phyloP scores from a whole-genome alignment of 257 asterid species.

The Przewalskia tangutica region DNA sequence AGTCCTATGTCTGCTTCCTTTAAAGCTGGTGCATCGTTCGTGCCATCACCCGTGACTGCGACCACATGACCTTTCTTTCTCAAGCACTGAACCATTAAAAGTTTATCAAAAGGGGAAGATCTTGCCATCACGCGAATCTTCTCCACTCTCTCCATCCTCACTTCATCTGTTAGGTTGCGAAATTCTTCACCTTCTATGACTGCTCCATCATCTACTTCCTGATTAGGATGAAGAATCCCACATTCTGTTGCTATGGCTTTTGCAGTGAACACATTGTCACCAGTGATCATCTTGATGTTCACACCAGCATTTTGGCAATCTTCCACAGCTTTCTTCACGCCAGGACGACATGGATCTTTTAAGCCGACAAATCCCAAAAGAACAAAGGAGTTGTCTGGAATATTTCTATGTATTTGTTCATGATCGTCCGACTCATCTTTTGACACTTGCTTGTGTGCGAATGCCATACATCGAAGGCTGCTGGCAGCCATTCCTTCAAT shows the following conservation, averaged over 20 bases:
- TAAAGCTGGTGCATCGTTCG: constrained; percentile 65
- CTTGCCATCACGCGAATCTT: constrained; percentile 57
- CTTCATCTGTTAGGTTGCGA: constrained; percentile 45
- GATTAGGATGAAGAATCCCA: constrained; percentile 38
- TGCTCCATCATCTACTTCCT: constrained; percentile 7
- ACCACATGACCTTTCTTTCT: constrained; percentile 56
- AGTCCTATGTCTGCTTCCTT: constrained; percentile 66
- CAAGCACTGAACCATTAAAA: constrained; percentile 59
- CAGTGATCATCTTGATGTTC: constrained; percentile 62
- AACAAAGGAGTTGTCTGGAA: constrained; percentile 26
- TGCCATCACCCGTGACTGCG: constrained; percentile 67
- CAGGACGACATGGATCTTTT: constrained; percentile 61
- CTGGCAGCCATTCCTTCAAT: constrained; percentile 66
- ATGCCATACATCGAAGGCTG: constrained; percentile 63
- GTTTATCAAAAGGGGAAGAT: constrained; percentile 74
- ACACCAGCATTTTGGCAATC: constrained; percentile 60
- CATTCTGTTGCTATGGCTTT: constrained; percentile 67
- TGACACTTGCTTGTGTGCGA: constrained; percentile 40
- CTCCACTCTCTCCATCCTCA: constrained; percentile 45
- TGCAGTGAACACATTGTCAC: constrained; percentile 69
- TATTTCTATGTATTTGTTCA: neutral
- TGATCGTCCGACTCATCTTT: neutral
- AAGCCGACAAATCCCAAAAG: constrained; percentile 55
- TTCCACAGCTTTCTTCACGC: constrained; percentile 50
- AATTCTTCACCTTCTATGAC: constrained; percentile 63